Evolutionary conservation across 352 stramenopile species (phyloP), one percentile per base, ranked within the genome.

Genomic region (Aphanomyces euteiches): DNA sequence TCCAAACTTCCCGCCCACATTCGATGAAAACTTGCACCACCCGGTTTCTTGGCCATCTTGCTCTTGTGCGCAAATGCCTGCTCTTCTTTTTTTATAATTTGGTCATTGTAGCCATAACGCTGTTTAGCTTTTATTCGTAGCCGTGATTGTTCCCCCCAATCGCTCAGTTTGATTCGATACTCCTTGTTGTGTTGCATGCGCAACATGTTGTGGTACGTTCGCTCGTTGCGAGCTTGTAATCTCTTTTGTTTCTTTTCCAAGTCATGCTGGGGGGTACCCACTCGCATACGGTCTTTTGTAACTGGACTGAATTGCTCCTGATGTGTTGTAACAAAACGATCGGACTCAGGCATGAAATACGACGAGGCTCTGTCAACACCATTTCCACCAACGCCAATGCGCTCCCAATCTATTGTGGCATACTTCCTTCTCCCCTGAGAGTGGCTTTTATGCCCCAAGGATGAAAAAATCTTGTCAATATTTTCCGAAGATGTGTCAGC

Each of bases 1-100:
- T 94, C 82, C 8, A 79, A 72, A 37, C 85, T 93, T 59, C 85
- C 85, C 1, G 87, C 81, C 87, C 87, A 92, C 83, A 94, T 94
- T 63, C 82, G 82, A 56, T 90, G 79, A 70, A 83, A 92, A 53
- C 72, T 80, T 39, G 75, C 74, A 61, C 87, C 83, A 36, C 87
- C 83, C 69, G 90, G 75, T 41, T 83, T 83, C 57, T 88, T 89
- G 54, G 82, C 80, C 78, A 83, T 93, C 19, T 80, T 75, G 68
- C 79, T 63, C 64, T 90, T 80, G 7, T 79, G 75, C 45, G 78
- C 75, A 21, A 74, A 80, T 19, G 83, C 72, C 43, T 75, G 77
- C 41, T 90, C 73, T 59, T 93, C 81, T 17, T 80, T 73, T 8
- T 87, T 80, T 63, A 92, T 81, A 69, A 90, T 73, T 47, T 56